phyloP scores from a whole-genome alignment of 805 yeast genomes.

The Saccharomycopsis sp. region DNA sequence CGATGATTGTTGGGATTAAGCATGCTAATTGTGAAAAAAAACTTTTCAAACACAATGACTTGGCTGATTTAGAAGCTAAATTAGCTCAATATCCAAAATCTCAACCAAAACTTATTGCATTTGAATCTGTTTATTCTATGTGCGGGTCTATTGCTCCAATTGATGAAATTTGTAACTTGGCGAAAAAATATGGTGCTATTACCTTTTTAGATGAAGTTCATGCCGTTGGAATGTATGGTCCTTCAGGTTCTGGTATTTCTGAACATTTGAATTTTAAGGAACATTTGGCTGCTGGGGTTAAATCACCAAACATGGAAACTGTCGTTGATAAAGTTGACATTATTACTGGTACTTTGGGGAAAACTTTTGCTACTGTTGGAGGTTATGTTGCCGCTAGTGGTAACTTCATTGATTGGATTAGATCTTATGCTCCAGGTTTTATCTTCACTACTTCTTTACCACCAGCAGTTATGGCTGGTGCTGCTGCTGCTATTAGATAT shows the following conservation, averaged over 20 bases:
- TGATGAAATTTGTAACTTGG: conserved; percentile 85
- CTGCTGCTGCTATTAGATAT: conserved; percentile 77
- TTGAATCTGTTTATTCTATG: conserved; percentile 97
- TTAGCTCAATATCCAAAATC: conserved; percentile 75
- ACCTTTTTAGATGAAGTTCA: conserved; percentile 98
- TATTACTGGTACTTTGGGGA: conserved; percentile 96
- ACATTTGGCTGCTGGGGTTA: conserved; percentile 63
- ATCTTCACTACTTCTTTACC: conserved; percentile 96
- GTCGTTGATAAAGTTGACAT: conserved; percentile 88
- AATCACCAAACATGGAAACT: conserved; percentile 45
- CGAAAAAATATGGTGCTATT: conserved; percentile 95
- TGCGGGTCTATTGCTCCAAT: conserved; percentile 97
- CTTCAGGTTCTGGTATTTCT: conserved; percentile 99
- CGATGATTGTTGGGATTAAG: conserved; percentile 93
- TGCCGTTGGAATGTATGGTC: conserved; percentile 98
- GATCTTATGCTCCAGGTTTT: conserved; percentile 96
- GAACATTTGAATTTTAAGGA: conserved; percentile 89
- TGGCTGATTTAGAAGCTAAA: conserved; percentile 72
- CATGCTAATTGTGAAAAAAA: conserved; percentile 87
- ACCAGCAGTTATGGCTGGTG: conserved; percentile 97
- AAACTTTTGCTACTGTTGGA: conserved; percentile 95
- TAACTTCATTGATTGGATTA: conserved; percentile 83
- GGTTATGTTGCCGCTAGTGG: conserved; percentile 93
- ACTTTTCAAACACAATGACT: conserved; percentile 85
- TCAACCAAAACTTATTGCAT: conserved; percentile 93